Evolutionary conservation across 495 filamentous ascomycete genomes (phyloP).

Genomic region (Aspergillus saccharolyticus): DNA sequence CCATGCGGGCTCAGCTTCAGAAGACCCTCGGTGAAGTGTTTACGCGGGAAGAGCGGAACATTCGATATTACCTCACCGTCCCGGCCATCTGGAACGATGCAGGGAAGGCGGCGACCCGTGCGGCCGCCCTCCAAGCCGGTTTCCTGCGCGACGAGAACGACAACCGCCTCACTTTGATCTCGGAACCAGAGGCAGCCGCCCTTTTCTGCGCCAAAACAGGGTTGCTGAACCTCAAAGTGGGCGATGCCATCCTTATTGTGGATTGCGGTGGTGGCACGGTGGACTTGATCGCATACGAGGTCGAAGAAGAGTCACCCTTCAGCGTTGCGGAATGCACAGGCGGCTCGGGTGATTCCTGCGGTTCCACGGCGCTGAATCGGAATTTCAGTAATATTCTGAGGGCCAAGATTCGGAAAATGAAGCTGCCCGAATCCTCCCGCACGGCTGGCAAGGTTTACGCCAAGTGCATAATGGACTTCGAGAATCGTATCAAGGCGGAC

Average conservation of each 20-base stretch:
- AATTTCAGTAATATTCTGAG: constrained; percentile 77
- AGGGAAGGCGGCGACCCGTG: constrained; percentile 70
- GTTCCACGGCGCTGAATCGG: constrained; percentile 72
- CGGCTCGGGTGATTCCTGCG: constrained; percentile 73
- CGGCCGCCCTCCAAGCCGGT: constrained; percentile 72
- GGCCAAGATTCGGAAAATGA: constrained; percentile 80
- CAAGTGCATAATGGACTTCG: constrained; percentile 83
- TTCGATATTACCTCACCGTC: constrained; percentile 70
- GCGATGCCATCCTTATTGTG: constrained; percentile 73
- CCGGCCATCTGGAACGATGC: constrained; percentile 81
- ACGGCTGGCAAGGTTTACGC: constrained; percentile 75
- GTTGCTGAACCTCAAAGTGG: constrained; percentile 67
- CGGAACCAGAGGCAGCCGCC: constrained; percentile 72
- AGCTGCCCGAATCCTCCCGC: constrained; percentile 71
- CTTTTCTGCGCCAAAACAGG: constrained; percentile 78
- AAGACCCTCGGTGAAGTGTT: constrained; percentile 74
- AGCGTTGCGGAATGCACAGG: constrained; percentile 73
- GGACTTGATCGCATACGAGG: constrained; percentile 76
- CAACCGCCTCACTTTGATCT: constrained; percentile 67
- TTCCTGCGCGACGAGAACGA: constrained; percentile 75
- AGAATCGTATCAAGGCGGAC: constrained; percentile 77
- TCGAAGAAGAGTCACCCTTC: constrained; percentile 73
- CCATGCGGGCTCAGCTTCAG: constrained; percentile 69
- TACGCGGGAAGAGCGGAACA: constrained; percentile 73
- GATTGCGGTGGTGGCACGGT: constrained; percentile 79